phyloP scores from a whole-genome alignment of 164 flowering plant species.

The Warburgia ugandensis region DNA sequence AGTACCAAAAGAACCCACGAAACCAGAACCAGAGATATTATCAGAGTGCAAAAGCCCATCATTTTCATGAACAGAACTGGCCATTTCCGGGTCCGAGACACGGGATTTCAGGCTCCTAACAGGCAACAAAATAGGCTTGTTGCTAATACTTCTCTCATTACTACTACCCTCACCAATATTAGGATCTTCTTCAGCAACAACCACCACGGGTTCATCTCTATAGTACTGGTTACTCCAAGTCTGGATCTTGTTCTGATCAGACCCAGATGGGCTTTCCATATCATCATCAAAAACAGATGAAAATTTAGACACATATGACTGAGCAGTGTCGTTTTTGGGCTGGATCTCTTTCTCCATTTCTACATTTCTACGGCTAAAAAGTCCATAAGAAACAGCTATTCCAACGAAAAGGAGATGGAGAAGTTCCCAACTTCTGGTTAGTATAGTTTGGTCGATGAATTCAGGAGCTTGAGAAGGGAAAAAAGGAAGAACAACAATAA shows the following conservation, averaged over 20 bases:
- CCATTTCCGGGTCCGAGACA: conserved; percentile 24
- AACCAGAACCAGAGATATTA: conserved; percentile 24
- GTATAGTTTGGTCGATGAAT: conserved; percentile 43
- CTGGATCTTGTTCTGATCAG: conserved; percentile 47
- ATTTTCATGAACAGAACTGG: conserved; percentile 16
- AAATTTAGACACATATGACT: conserved; percentile 50
- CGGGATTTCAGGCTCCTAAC: conserved; percentile 73
- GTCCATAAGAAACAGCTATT: conserved; percentile 82
- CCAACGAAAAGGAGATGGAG: conserved; percentile 84
- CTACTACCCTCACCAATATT: conserved; percentile 27
- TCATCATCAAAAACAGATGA: conserved; percentile 81
- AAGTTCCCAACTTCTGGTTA: conserved; percentile 78
- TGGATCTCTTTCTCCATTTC: conserved; percentile 40
- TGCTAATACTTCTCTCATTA: conserved; percentile 10
- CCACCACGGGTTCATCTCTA: conserved; percentile 46
- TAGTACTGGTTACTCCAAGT: conserved; percentile 66
- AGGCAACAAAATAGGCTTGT: conserved; percentile 66
- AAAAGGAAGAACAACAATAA: conserved; percentile 43
- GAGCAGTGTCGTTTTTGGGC: conserved; percentile 38
- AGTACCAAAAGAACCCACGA: conserved; percentile 7
- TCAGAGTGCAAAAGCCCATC: conserved; percentile 13
- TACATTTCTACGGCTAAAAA: conserved; percentile 60
- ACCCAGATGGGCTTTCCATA: conserved; percentile 30
- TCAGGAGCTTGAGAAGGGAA: conserved; percentile 82
- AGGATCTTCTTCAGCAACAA: conserved; percentile 43